These are phyloP conservation scores for Paspalum vaginatum DNA, from an alignment of 176 grass and related monocot genomes.

Conservation along the genomic window DNA sequence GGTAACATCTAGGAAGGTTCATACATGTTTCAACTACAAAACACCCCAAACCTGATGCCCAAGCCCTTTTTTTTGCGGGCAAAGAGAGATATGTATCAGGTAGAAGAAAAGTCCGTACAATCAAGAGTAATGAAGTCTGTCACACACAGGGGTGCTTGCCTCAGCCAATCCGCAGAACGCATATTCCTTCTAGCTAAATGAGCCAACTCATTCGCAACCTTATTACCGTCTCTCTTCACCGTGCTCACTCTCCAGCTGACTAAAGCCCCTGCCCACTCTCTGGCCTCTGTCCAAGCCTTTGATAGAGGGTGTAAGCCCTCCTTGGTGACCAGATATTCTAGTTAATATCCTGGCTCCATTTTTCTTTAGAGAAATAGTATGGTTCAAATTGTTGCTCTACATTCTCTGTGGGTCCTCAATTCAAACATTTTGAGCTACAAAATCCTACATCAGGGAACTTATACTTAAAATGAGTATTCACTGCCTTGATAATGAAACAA, in stretches of 20 bases:
- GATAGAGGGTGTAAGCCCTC: neutral
- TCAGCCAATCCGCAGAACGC: no score
- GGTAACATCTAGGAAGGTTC: neutral
- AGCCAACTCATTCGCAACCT: no score
- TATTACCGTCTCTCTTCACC: no score
- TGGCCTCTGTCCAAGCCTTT: neutral
- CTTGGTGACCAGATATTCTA: neutral
- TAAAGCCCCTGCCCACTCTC: no score
- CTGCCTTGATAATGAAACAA: neutral
- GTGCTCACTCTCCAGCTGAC: no score
- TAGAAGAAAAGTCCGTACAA: no score
- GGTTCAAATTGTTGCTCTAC: neutral
- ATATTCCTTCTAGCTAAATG: no score
- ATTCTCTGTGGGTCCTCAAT: neutral
- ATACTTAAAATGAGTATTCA: no score
- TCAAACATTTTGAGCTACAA: neutral
- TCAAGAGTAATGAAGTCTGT: no score
- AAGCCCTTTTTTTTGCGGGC: no score
- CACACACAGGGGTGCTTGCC: no score
- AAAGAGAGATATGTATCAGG: no score
- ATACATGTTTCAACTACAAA: slow-evolving; percentile 18
- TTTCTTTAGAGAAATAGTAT: neutral
- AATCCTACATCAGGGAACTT: neutral
- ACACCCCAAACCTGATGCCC: neutral
- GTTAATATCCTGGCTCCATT: neutral